Evolutionary conservation across 805 yeast species (phyloP), one percentile per base, ranked within the genome.

Genomic region (Kuraishia capsulata): DNA sequence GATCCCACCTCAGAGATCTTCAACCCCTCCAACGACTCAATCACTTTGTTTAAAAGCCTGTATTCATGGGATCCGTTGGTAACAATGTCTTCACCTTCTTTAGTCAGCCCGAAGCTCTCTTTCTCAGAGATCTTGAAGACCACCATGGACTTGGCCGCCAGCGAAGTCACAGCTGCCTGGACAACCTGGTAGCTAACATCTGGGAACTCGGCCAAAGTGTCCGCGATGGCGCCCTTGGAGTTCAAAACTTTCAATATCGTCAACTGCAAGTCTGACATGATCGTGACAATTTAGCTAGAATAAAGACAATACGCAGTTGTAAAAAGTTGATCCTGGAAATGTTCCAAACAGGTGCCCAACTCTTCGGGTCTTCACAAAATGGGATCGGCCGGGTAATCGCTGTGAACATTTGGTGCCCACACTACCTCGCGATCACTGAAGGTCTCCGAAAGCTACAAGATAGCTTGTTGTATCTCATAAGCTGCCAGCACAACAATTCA

Each of bases 1-100:
- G 78, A 57, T 35, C 64, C 64, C 39, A 83, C 85, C 39, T 90
- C 97, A 19, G 82, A 58, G 50, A 92, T 79, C 54, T 83, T 85
- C 51, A 92, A 70, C 28, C 90, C 88, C 41, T 83, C 95, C 37
- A 89, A 61, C 35, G 81, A 67, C 50, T 77, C 72, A 39, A 83
- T 67, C 33, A 92, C 87, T 56, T 80, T 85, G 39, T 75, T 69
- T 45, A 86, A 71, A 35, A 92, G 69, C 49, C 95, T 76, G 52
- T 73, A 75, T 64, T 92, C 98, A 53, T 92, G 97, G 24, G 97
- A 86, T 5, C 98, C 98, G 39, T 83, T 65, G 11, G 62, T 59
- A 14, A 85, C 71, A 43, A 89, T 83, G 32, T 84, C 89, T 48
- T 75, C 62, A 36, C 95, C 97, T 66, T 92, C 98, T 9, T 61